These are phyloP conservation scores for Apiospora phragmitis DNA, from an alignment of 2,329 filamentous ascomycete genomes.

Conservation along the genomic window DNA sequence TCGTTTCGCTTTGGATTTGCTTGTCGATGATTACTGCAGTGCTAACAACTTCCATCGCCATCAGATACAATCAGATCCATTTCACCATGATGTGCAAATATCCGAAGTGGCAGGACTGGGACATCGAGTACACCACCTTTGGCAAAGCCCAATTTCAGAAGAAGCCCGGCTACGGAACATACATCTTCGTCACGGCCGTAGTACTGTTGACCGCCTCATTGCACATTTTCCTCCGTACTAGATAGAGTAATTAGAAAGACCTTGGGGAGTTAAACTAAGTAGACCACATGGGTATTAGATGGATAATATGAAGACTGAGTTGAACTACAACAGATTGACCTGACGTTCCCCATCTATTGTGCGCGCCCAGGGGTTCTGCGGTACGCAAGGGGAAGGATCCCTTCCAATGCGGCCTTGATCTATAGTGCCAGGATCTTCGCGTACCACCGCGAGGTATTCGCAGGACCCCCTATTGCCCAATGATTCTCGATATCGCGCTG, in stretches of 20 bases:
- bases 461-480: slow-evolving; percentile 36
- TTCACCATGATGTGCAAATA: neutral
- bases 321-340: too few species aligned
- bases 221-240: neutral
- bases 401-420: slow-evolving; percentile 36
- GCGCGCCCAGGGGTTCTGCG: slow-evolving; percentile 2
- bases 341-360: neutral
- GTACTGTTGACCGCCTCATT: neutral
- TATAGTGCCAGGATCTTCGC: slow-evolving; percentile 44
- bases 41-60: neutral
- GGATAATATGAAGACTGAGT: too few species aligned
- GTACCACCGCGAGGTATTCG: slow-evolving; percentile 34
- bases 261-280: too few species aligned
- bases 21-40: neutral
- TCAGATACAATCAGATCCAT: neutral
- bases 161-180: neutral
- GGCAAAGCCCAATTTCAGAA: neutral
- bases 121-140: neutral
- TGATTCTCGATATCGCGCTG: slow-evolving; percentile 33
- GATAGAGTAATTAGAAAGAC: too few species aligned
- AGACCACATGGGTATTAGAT: too few species aligned
- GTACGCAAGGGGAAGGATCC: slow-evolving; percentile 36
- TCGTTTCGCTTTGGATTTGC: neutral
- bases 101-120: neutral
- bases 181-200: neutral